phyloP scores from a whole-genome alignment of 73 alveolate species.

The Durusdinium trenchii region DNA sequence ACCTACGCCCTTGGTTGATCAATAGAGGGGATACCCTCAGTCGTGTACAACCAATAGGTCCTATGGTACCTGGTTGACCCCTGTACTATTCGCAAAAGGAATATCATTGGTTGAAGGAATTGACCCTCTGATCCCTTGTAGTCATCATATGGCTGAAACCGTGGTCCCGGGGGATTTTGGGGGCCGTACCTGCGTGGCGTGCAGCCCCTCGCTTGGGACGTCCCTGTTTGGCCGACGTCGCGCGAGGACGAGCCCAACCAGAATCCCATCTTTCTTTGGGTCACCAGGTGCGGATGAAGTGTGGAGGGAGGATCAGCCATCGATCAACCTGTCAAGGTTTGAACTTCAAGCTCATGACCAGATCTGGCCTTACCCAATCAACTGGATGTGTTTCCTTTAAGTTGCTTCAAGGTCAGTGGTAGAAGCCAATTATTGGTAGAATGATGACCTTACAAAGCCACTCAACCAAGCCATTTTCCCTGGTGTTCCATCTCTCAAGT shows the following conservation, averaged over 20 bases:
- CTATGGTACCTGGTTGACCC: neutral
- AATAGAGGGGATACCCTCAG: too few relatives aligned
- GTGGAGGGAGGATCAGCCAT: neutral
- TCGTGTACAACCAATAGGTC: neutral
- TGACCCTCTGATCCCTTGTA: too few relatives aligned
- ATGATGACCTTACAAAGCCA: neutral
- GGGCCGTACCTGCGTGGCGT: too few relatives aligned
- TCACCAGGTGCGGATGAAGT: slow-evolving; percentile 21
- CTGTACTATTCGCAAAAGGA: too few relatives aligned
- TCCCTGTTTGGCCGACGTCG: neutral
- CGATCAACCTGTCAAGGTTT: neutral
- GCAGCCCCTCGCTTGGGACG: too few relatives aligned
- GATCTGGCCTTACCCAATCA: neutral
- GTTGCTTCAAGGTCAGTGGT: neutral
- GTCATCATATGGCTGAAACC: too few relatives aligned
- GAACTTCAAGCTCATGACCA: neutral
- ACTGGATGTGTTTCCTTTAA: neutral
- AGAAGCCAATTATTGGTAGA: neutral
- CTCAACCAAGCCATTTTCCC: too few relatives aligned
- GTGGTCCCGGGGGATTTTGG: too few relatives aligned
- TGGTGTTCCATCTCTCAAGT: too few relatives aligned
- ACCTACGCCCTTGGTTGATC: too few relatives aligned
- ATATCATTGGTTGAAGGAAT: too few relatives aligned
- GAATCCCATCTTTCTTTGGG: slow-evolving; percentile 76
- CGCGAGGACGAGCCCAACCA: slow-evolving; percentile 75